A percentile compares a stretch with the other conserved stretches of the same genome.
phyloP scores from a whole-genome alignment of 1,284 basidiomycete genomes.

The Pseudozyma flocculosa region DNA sequence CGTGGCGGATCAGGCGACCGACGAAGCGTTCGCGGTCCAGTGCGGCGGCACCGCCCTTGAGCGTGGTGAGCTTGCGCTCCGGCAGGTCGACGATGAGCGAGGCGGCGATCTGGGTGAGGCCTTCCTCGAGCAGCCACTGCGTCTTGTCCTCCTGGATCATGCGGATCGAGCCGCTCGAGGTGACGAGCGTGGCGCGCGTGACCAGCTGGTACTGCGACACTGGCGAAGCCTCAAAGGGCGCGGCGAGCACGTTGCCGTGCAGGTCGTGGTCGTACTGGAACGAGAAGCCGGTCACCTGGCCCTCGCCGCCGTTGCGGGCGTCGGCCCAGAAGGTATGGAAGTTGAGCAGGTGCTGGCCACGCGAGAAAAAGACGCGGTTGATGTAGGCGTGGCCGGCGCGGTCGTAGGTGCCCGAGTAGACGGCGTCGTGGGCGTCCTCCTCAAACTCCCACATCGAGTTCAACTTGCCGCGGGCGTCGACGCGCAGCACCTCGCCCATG shows the following conservation, averaged over 20 bases:
- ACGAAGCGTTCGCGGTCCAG: constrained; percentile 65
- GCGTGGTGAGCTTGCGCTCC: constrained; percentile 63
- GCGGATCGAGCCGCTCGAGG: constrained; percentile 76
- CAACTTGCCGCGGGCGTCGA: constrained; percentile 36
- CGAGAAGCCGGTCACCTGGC: constrained; percentile 66
- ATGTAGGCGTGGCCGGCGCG: constrained; percentile 67
- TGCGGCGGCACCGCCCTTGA: constrained; percentile 23
- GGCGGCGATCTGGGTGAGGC: constrained; percentile 67
- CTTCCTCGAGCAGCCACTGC: constrained; percentile 81
- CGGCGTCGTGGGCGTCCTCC: constrained; percentile 51
- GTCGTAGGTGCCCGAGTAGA: constrained; percentile 65
- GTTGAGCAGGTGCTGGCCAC: constrained; percentile 55
- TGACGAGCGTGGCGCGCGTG: constrained; percentile 67
- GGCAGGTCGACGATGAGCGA: constrained; percentile 74
- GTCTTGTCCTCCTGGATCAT: constrained; percentile 69
- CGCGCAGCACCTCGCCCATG: constrained; percentile 39
- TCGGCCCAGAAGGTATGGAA: constrained; percentile 67
- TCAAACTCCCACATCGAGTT: constrained; percentile 49
- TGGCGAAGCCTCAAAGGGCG: constrained; percentile 63
- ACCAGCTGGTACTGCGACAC: constrained; percentile 61
- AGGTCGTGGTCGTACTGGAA: constrained; percentile 72
- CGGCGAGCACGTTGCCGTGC: constrained; percentile 69
- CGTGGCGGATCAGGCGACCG: constrained; percentile 51
- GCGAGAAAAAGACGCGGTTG: constrained; percentile 67
- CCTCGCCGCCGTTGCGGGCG: constrained; percentile 62